Evolutionary conservation across 2,329 filamentous ascomycete genomes (phyloP), one percentile per base, ranked within the genome.

Genomic region (Penicillium sp.): DNA sequence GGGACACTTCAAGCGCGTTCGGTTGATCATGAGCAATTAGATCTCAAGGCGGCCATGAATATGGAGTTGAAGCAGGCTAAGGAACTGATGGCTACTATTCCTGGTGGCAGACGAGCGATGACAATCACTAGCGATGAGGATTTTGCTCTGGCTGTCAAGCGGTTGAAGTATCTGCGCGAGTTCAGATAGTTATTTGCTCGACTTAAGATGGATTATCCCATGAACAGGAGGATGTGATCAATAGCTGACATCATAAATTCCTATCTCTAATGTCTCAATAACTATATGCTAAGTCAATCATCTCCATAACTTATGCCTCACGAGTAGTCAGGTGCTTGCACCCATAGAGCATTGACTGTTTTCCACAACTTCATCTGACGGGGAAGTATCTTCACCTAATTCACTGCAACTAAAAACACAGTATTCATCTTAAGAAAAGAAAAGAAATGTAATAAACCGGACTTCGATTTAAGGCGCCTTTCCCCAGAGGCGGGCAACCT

Each of bases 161-260:
- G 51, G 8, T n/a, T 53, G 39, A 49, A 43, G 11, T 53, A 39
- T 26, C 46, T 53, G 9, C 51, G 51, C 4, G 39, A 53, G 18
- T 50, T 39, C 39, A 44, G 29, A 34, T 49, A 30, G n/a, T 26
- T 29, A 23, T 26, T 29, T 2, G 2, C 2, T 30, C 4, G 9
- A 8, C 14, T 26, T 16, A 4, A 7, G 13, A 3, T 6, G 6
- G 26, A 3, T 38, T 7, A 29, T 19, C 1, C 8, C 11, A 7
- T 11, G 13, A 23, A 23, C 5, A 23, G 23, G 34, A 19, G 34
- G 10, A 38, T 27, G 10, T 29, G 10, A 13, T 14, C 14, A 8
- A 19, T 27, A 23, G 18, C 14, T 9, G n/a, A n/a, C 13, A 6
- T 47, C 27, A 4, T 2, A 14, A 4, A 18, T 38, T 27, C n/a